These are phyloP conservation scores for Ambrosiella xylebori DNA, from an alignment of 2,329 filamentous ascomycete genomes.

Conservation along the genomic window DNA sequence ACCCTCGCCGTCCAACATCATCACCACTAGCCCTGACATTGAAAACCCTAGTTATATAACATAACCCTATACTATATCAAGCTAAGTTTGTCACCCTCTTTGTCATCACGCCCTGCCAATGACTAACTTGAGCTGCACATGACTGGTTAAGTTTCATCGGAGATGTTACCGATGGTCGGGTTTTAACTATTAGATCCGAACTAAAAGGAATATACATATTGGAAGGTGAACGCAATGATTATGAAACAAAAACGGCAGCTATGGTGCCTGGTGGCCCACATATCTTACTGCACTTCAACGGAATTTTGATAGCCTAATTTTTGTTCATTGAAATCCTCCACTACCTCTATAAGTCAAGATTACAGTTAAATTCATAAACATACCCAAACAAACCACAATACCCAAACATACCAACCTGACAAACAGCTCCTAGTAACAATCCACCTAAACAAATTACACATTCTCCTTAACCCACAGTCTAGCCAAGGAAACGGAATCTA, in stretches of 20 bases:
- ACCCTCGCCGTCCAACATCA: no score
- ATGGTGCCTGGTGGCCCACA: not conserved
- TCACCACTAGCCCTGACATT: no score
- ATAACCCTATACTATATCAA: no score
- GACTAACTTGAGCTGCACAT: no score
- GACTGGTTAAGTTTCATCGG: no score
- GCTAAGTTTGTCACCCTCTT: no score
- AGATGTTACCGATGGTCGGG: no score
- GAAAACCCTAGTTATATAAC: no score
- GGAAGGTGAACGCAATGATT: not conserved
- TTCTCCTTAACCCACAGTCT: not conserved
- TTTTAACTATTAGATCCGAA: no score
- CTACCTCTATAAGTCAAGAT: not conserved
- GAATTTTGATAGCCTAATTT: not conserved
- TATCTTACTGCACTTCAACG: not conserved
- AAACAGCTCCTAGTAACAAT: not conserved
- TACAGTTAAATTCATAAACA: not conserved
- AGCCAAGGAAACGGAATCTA: slow-evolving; percentile 60
- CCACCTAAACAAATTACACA: not conserved
- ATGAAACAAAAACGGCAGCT: not conserved
- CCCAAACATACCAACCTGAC: not conserved
- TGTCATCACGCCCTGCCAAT: no score
- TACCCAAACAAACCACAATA: slow-evolving; percentile 6
- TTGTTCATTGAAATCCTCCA: not conserved
- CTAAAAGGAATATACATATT: no score